Conservation (phyloP, 2,329 filamentous ascomycete genomes). For the Dactylonectria macrodidyma region DNA sequence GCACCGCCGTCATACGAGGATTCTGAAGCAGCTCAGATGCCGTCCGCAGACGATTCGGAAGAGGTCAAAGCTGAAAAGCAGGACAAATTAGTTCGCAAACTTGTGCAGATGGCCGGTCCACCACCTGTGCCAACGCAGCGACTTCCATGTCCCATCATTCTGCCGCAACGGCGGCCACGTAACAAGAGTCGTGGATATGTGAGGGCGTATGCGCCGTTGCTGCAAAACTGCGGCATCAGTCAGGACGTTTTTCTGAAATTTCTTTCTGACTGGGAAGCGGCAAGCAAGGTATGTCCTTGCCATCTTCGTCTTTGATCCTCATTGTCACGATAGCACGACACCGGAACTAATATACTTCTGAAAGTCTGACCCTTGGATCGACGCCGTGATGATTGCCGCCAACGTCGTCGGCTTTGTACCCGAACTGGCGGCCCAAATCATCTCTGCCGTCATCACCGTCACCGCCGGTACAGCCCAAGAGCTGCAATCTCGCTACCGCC, state of each 20-base stretch:
- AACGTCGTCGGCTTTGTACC: constrained; percentile 18
- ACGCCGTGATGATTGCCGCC: constrained; percentile 12
- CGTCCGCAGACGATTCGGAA: constrained; percentile 5
- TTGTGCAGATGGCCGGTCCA: constrained; percentile 19
- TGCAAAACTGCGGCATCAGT: constrained; percentile 3
- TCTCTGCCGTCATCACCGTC: constrained; percentile 3
- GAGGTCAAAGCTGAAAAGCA: constrained; percentile 14
- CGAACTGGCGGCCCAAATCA: constrained; percentile 3
- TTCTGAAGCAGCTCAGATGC: constrained; percentile 8
- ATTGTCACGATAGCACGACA: neutral
- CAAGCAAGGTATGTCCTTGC: constrained; percentile 11
- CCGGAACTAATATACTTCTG: neutral
- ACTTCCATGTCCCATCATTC: constrained; percentile 18
- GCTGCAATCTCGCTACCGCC: constrained; percentile 9
- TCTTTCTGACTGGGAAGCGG: constrained; percentile 11
- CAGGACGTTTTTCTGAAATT: constrained; percentile 23
- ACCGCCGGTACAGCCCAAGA: constrained; percentile 16
- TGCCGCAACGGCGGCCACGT: constrained; percentile 18
- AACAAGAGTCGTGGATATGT: constrained; percentile 19
- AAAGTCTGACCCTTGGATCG: constrained; percentile 13
- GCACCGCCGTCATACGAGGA: constrained; percentile 14
- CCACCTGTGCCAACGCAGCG: constrained; percentile 10
- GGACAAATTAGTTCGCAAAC: constrained; percentile 4
- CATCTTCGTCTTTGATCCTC: too few relatives aligned
- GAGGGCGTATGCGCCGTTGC: constrained; percentile 19